A percentile compares a stretch with the other conserved stretches of the same genome.
phyloP scores from a whole-genome alignment of 176 grass and related monocot species.

The Eremochloa ophiuroides region DNA sequence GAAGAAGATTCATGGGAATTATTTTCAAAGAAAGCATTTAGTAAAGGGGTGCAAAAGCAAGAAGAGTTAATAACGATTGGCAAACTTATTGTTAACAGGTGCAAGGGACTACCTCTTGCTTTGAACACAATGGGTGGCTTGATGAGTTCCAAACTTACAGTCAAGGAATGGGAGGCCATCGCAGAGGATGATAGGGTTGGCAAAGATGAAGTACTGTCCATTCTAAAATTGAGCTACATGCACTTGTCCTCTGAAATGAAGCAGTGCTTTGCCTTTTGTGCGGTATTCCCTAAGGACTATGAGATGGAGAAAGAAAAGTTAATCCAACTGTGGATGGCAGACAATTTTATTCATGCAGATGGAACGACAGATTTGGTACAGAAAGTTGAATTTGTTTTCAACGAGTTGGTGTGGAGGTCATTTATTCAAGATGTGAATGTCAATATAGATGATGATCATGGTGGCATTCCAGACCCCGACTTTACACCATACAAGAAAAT shows the following conservation, averaged over 20 bases:
- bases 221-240: background rate
- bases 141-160: conserved; percentile 14
- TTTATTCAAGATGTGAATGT: conserved; percentile 5
- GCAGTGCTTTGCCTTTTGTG: conserved; percentile 14
- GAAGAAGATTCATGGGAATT: background rate
- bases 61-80: background rate
- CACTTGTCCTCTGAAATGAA: conserved; percentile 7
- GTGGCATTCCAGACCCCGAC: too few species aligned
- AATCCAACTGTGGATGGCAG: conserved; percentile 2
- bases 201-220: background rate
- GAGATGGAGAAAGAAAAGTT: background rate
- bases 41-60: background rate
- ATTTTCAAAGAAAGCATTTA: background rate
- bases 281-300: conserved; percentile 6
- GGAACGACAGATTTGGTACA: background rate
- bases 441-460: rapidly evolving
- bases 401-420: conserved; percentile 12
- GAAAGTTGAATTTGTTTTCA: background rate
- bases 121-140: conserved; percentile 21
- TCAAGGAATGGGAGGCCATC: background rate
- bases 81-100: background rate
- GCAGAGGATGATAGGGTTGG: background rate
- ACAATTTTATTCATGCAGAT: background rate
- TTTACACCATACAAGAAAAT: too few species aligned
- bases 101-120: conserved; percentile 27